phyloP scores from a whole-genome alignment of 495 filamentous ascomycete genomes.

The Penicillium robsamsonii region DNA sequence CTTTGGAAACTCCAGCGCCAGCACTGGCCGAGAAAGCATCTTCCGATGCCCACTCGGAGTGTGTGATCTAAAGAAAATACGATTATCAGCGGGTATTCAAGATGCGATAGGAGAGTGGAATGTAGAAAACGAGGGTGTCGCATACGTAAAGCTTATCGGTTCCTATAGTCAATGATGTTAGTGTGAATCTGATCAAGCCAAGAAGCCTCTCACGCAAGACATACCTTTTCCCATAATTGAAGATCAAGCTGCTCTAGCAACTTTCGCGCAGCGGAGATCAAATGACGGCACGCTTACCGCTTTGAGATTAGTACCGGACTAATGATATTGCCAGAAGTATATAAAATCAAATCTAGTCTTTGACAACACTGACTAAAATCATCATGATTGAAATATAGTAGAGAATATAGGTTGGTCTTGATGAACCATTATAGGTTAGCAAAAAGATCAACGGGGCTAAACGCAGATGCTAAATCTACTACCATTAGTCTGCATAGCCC shows the following conservation, averaged over 20 bases:
- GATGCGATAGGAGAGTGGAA: slow-evolving; percentile 11
- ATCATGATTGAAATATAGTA: no score
- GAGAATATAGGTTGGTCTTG: no score
- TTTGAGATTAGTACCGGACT: slow-evolving; percentile 17
- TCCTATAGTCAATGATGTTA: slow-evolving; percentile 37
- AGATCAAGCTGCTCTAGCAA: neutral
- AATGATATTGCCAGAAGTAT: neutral
- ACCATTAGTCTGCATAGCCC: no score
- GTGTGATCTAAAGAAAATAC: slow-evolving; percentile 64
- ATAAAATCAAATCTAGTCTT: no score
- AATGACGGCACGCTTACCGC: slow-evolving; percentile 21
- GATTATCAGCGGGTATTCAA: slow-evolving; percentile 21
- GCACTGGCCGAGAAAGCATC: slow-evolving; percentile 78
- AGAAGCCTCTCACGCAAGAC: slow-evolving; percentile 4
- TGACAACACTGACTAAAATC: no score
- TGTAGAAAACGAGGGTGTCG: neutral
- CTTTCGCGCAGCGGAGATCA: slow-evolving; percentile 10
- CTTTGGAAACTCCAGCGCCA: slow-evolving; percentile 61
- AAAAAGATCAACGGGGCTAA: no score
- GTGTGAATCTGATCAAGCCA: neutral
- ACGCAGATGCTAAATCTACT: no score
- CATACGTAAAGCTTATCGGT: slow-evolving; percentile 76
- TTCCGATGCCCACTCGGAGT: slow-evolving; percentile 91
- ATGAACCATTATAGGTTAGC: no score
- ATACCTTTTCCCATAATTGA: slow-evolving; percentile 58